Percentiles rank a stretch among this genome's conserved stretches.
Evolutionary conservation across 768 basidiomycete genomes (phyloP).

Genomic region (Cubamyces sp.): DNA sequence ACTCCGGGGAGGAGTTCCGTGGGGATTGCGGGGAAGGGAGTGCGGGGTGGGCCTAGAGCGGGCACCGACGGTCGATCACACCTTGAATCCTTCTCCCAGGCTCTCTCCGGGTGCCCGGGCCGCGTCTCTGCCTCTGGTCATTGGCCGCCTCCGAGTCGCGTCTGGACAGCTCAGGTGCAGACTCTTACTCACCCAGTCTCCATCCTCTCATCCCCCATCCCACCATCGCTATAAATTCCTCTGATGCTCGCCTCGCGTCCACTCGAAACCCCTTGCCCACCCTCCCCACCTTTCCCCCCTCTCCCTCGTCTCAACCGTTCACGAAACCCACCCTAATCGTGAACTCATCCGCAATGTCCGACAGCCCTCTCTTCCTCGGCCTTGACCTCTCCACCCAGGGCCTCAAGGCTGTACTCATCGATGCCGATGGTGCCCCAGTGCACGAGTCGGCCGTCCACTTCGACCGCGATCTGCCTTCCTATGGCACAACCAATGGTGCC

Average conservation of each 20-base stretch:
- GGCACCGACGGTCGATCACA: neutral
- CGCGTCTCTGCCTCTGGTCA: slow-evolving; percentile 9
- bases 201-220: neutral
- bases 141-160: slow-evolving; percentile 4
- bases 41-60: slow-evolving; percentile 1
- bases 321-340: neutral
- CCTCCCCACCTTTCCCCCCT: neutral
- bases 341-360: slow-evolving; percentile 18
- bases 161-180: slow-evolving; percentile 1
- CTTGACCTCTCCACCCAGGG: slow-evolving; percentile 89
- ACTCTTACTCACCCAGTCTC: neutral
- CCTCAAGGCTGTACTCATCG: slow-evolving; percentile 74
- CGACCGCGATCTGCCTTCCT: slow-evolving; percentile 74
- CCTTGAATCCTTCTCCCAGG: slow-evolving; percentile 1
- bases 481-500: slow-evolving; percentile 69
- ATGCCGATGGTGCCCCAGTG: slow-evolving; percentile 57
- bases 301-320: neutral
- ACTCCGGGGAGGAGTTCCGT: slow-evolving; percentile 15
- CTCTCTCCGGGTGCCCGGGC: slow-evolving; percentile 7
- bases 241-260: neutral
- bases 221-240: slow-evolving; percentile 9
- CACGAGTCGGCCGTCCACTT: slow-evolving; percentile 79
- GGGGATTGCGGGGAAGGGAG: slow-evolving; percentile 14
- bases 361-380: slow-evolving; percentile 63
- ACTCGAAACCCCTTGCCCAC: slow-evolving; percentile 1